Conservation (phyloP, 2,329 filamentous ascomycete genomes). For the Orbilia brochopaga region DNA sequence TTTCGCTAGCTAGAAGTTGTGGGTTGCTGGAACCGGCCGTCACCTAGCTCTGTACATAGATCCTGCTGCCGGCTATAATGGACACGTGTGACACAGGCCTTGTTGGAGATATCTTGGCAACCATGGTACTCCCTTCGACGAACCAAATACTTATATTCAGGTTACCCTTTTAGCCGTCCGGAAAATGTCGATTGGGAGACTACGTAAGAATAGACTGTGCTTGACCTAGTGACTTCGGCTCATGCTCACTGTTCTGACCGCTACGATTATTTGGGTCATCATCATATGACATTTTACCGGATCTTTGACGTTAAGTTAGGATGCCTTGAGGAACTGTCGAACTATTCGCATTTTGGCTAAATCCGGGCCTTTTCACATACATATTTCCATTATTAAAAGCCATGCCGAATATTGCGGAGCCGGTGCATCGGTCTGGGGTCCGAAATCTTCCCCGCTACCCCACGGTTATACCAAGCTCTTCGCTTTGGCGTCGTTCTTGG, state of each 20-base stretch:
- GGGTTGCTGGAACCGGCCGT: too few species aligned
- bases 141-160: slow-evolving; percentile 6
- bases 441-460: slow-evolving; percentile 38
- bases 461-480: not conserved
- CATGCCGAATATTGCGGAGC: slow-evolving; percentile 13
- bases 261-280: slow-evolving; percentile 6
- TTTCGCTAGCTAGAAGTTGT: slow-evolving; percentile 12
- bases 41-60: not conserved
- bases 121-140: not conserved
- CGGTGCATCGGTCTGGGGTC: slow-evolving; percentile 24
- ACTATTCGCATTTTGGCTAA: slow-evolving; percentile 40
- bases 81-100: slow-evolving; percentile 29
- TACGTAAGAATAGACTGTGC: not conserved
- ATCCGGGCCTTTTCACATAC: slow-evolving; percentile 26
- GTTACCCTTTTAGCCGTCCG: slow-evolving; percentile 35
- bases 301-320: not conserved
- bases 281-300: slow-evolving; percentile 29
- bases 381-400: slow-evolving; percentile 43
- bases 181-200: slow-evolving; percentile 3
- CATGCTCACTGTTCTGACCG: too few species aligned
- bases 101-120: slow-evolving; percentile 13
- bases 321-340: not conserved
- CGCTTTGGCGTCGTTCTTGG: too few species aligned
- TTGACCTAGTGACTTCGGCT: not conserved
- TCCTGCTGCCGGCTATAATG: slow-evolving; percentile 26